Percentiles rank a stretch among this genome's conserved stretches.
phyloP scores from a whole-genome alignment of 2,329 filamentous ascomycete genomes.

The Verticillium longisporum region DNA sequence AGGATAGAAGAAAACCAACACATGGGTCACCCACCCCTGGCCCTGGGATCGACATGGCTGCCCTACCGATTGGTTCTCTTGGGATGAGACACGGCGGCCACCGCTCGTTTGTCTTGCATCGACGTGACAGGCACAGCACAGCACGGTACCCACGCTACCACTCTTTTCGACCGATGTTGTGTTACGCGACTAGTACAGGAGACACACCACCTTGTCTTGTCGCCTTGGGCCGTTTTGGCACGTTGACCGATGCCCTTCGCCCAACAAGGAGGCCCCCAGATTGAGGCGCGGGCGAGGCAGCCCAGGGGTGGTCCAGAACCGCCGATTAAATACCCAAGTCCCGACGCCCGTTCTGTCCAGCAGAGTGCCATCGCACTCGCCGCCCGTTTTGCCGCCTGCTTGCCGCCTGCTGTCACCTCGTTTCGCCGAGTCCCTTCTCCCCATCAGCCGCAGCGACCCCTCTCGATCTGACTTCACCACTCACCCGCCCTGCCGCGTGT shows the following conservation, averaged over 20 bases:
- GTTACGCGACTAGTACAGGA: not conserved
- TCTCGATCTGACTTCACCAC: not conserved
- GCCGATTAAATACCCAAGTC: not conserved
- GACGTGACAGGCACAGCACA: not conserved
- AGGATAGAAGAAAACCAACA: not conserved
- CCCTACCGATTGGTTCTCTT: not conserved
- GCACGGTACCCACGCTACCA: not conserved
- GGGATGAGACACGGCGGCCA: not conserved
- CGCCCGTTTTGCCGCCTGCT: not conserved
- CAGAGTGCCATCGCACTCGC: not conserved
- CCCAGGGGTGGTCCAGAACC: not conserved
- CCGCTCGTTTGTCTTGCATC: not conserved
- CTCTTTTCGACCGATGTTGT: not conserved
- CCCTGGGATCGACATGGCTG: not conserved
- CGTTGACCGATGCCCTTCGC: not conserved
- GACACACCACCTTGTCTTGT: not conserved
- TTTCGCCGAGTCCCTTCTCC: not conserved
- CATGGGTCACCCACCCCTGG: not conserved
- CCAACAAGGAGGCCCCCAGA: not conserved
- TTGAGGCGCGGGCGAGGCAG: not conserved
- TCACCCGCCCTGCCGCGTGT: not conserved
- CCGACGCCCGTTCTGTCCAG: not conserved
- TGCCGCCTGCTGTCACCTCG: not conserved
- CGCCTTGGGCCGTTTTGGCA: not conserved
- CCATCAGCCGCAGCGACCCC: not conserved